Evolutionary conservation across 306 rosid species (phyloP).

Genomic region (Fagus crenata): DNA sequence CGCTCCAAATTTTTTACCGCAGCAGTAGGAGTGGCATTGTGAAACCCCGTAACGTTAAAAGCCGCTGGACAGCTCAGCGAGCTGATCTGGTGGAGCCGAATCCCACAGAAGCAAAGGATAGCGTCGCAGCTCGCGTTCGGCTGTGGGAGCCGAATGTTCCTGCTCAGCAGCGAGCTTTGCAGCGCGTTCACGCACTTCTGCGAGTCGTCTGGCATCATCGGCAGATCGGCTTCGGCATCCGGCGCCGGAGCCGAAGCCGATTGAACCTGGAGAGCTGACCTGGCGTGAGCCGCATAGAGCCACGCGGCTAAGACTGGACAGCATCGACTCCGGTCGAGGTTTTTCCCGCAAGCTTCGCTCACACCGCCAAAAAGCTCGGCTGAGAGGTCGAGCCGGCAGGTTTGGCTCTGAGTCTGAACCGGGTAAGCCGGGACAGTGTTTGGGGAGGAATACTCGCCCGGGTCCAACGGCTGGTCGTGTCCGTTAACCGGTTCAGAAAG

Average conservation of each 20-base stretch:
- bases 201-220: conserved; percentile 97
- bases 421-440: conserved; percentile 89
- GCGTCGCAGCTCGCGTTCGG: conserved; percentile 92
- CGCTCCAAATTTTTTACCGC: conserved; percentile 69
- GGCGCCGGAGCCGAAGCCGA: conserved; percentile 30
- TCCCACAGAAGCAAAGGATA: conserved; percentile 87
- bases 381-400: conserved; percentile 85
- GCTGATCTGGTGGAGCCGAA: conserved; percentile 81
- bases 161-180: conserved; percentile 60
- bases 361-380: conserved; percentile 98
- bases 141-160: conserved; percentile 78
- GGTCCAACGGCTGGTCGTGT: conserved; percentile 60
- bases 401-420: conserved; percentile 56
- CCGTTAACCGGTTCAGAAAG: conserved; percentile 62
- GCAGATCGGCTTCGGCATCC: conserved; percentile 42
- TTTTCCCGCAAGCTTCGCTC: conserved; percentile 72
- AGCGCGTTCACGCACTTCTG: conserved; percentile 92
- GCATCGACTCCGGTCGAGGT: conserved; percentile 94
- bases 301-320: conserved; percentile 97
- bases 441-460: conserved; percentile 51
- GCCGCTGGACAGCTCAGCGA: conserved; percentile 83
- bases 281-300: conserved; percentile 95
- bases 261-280: conserved; percentile 64
- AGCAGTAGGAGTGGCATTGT: conserved; percentile 74
- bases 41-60: conserved; percentile 57